Evolutionary conservation across 2,329 filamentous ascomycete species (phyloP).

Genomic region (Didymella keratinophila): DNA sequence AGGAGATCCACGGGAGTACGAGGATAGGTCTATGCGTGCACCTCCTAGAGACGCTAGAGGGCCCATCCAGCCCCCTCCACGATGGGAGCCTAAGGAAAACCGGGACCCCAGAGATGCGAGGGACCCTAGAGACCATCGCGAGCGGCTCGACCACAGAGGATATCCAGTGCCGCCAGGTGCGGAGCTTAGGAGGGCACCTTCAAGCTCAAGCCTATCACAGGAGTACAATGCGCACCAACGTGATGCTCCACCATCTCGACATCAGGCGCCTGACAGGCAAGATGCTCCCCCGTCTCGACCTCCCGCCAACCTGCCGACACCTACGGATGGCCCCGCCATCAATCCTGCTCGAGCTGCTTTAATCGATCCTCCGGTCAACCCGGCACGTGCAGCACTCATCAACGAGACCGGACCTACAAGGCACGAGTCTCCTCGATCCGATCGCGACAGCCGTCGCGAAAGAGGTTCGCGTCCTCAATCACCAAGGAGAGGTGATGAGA

Average conservation of each 20-base stretch:
- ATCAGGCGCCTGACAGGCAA: slow-evolving; percentile 35
- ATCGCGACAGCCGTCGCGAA: slow-evolving; percentile 44
- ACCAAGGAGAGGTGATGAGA: slow-evolving; percentile 36
- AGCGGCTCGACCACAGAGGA: slow-evolving; percentile 43
- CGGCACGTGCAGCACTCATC: slow-evolving; percentile 55
- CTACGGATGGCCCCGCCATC: slow-evolving; percentile 40
- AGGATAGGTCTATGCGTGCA: slow-evolving; percentile 47
- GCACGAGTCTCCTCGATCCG: slow-evolving; percentile 37
- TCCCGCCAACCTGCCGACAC: slow-evolving; percentile 21
- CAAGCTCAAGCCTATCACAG: slow-evolving; percentile 31
- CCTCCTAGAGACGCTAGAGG: slow-evolving; percentile 41
- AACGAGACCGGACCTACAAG: slow-evolving; percentile 41
- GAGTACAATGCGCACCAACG: slow-evolving; percentile 40
- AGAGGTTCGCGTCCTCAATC: slow-evolving; percentile 42
- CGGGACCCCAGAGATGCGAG: slow-evolving; percentile 41
- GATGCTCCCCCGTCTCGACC: slow-evolving; percentile 31
- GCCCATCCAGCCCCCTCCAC: slow-evolving; percentile 31
- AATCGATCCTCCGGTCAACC: slow-evolving; percentile 51
- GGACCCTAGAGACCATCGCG: slow-evolving; percentile 41
- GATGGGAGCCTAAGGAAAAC: slow-evolving; percentile 30
- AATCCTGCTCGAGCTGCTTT: slow-evolving; percentile 57
- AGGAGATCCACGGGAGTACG: slow-evolving; percentile 46
- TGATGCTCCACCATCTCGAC: slow-evolving; percentile 31
- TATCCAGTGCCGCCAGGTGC: slow-evolving; percentile 29
- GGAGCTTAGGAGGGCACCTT: slow-evolving; percentile 35